phyloP scores from a whole-genome alignment of 2,329 filamentous ascomycete species.

The Aspergillus caelatus region DNA sequence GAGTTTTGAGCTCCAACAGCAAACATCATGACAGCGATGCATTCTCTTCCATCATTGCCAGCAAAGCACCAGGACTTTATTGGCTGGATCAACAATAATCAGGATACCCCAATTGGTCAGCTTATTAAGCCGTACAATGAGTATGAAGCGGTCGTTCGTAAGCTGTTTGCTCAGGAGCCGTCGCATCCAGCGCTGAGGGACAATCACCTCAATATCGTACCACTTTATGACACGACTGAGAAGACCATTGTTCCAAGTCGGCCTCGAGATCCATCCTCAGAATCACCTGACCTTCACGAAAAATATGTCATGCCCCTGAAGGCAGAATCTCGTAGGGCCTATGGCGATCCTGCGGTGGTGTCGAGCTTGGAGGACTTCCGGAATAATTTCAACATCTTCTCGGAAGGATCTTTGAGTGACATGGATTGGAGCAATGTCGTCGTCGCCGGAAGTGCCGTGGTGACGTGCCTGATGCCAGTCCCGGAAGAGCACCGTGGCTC shows the following conservation, averaged over 20 bases:
- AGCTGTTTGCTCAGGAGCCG: slow-evolving; percentile 44
- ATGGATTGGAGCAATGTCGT: slow-evolving; percentile 83
- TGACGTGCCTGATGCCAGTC: slow-evolving; percentile 75
- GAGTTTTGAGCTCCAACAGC: background rate
- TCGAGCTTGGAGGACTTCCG: slow-evolving; percentile 69
- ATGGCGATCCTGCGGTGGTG: slow-evolving; percentile 70
- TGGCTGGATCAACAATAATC: slow-evolving; percentile 27
- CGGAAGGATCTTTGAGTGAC: slow-evolving; percentile 74
- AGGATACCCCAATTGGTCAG: slow-evolving; percentile 29
- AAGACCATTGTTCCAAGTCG: slow-evolving; percentile 30
- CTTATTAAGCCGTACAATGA: slow-evolving; percentile 40
- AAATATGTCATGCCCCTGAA: slow-evolving; percentile 40
- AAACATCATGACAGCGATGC: slow-evolving; percentile 9
- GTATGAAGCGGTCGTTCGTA: slow-evolving; percentile 39
- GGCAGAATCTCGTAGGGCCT: slow-evolving; percentile 59
- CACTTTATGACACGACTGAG: slow-evolving; percentile 33
- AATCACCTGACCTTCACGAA: slow-evolving; percentile 32
- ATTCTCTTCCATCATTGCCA: slow-evolving; percentile 31
- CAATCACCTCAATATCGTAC: slow-evolving; percentile 38
- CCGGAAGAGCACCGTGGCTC: slow-evolving; percentile 63
- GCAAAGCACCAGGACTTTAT: slow-evolving; percentile 32
- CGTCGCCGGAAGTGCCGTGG: slow-evolving; percentile 77
- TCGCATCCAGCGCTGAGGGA: slow-evolving; percentile 31
- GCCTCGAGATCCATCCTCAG: slow-evolving; percentile 35
- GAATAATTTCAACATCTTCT: slow-evolving; percentile 79